Base-by-base conservation (phyloP, 1,139 yeast species). In the Suhomyces wounanorum region DNA sequence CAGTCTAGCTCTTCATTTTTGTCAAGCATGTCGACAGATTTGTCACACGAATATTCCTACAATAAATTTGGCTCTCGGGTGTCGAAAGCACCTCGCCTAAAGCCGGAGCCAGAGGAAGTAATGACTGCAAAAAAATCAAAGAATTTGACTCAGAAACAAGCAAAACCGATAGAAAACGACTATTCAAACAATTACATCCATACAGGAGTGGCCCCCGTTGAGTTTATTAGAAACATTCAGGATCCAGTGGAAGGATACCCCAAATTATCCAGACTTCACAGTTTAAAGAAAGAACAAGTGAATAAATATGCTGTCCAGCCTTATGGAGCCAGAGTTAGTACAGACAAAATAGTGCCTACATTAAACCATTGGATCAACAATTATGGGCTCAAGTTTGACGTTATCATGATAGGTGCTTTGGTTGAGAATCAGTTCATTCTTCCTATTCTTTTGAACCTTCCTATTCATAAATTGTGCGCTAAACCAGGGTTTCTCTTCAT, bases 401-500 rank as follows among this genome's bases (percentile, higher is more conserved):
- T 91, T 10, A 87, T 92, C 10, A 88, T 92, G 96, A 82, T 92
- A 47, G 96, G 96, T 0, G 95, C 96, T 1, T 73, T 94, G 52
- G 79, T 86, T 1, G 91, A 87, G 54, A 84, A 84, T 58, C 91
- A 86, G 54, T 77, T 85, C 52, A 75, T 85, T 18, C 76, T 82
- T 42, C 86, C 88, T 0, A 60, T 84, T 3, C 70, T 91, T 33
- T 68, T 79, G 5, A 78, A 78, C 57, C 68, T 92, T 49, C 96
- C 97, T 0, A 73, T 92, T 14, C 85, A 84, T 55, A 82, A 76
- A 59, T 69, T 92, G 37, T 84, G 96, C 52, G 81, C 96, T 1
- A 85, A 86, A 54, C 97, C 97, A 0, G 96, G 97, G 1, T 85
- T 90, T 54, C 67, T 90, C 39, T 89, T 88, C 61, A 78, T 92